A percentile compares a stretch with the other conserved stretches of the same genome.
Evolutionary conservation across 768 basidiomycete species (phyloP).

Genomic region (Leccinellum albellum): DNA sequence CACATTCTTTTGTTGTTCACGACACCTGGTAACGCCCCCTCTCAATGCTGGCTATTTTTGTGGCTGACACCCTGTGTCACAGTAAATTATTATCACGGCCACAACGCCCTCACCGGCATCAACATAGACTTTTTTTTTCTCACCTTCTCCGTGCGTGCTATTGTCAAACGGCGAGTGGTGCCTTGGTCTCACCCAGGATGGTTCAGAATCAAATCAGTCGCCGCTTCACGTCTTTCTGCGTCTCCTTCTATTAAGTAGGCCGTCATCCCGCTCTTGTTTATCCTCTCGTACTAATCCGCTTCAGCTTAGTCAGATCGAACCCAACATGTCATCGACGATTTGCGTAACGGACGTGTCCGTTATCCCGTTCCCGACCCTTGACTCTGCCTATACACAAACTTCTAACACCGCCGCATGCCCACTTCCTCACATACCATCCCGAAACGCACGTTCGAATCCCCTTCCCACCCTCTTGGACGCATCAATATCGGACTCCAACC

Average conservation of each 20-base stretch:
- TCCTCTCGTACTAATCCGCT: neutral
- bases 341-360: slow-evolving; percentile 25
- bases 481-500: slow-evolving; percentile 7
- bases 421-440: slow-evolving; percentile 62
- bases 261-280: neutral
- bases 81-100: slow-evolving; percentile 18
- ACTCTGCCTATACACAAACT: slow-evolving; percentile 27
- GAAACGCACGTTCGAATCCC: slow-evolving; percentile 26
- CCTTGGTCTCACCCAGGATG: slow-evolving; percentile 8
- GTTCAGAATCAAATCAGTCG: slow-evolving; percentile 12
- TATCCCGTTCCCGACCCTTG: slow-evolving; percentile 26
- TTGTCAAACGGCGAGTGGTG: neutral
- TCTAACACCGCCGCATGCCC: slow-evolving; percentile 56
- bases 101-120: slow-evolving; percentile 5
- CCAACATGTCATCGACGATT: slow-evolving; percentile 19
- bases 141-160: slow-evolving; percentile 7
- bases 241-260: slow-evolving; percentile 13
- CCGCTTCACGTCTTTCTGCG: slow-evolving; percentile 17
- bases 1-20: slow-evolving; percentile 18
- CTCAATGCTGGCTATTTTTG: neutral
- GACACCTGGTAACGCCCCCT: slow-evolving; percentile 12
- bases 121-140: slow-evolving; percentile 1
- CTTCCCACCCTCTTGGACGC: slow-evolving; percentile 13
- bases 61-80: slow-evolving; percentile 10
- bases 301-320: slow-evolving; percentile 3